These are phyloP conservation scores for Talaromyces sp. DNA, from an alignment of 2,329 filamentous ascomycete species.

Conservation along the genomic window DNA sequence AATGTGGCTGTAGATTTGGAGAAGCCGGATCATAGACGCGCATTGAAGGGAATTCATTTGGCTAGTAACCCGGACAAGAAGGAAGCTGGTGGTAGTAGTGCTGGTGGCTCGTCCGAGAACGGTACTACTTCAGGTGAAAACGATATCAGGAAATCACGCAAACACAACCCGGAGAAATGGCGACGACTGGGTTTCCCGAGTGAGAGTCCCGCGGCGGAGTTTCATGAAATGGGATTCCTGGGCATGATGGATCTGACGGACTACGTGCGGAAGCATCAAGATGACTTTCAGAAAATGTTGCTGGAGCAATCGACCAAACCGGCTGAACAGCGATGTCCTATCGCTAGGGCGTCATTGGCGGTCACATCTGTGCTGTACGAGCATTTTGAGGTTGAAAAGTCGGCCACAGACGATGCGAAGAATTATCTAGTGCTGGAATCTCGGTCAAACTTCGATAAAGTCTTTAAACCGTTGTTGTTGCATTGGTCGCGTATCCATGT, in stretches of 20 bases:
- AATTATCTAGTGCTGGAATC: conserved; percentile 72
- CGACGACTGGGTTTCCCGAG: conserved; percentile 84
- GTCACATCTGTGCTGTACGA: conserved; percentile 88
- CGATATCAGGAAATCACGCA: conserved; percentile 58
- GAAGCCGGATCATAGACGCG: conserved; percentile 79
- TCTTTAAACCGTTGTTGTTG: conserved; percentile 81
- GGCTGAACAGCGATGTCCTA: conserved; percentile 71
- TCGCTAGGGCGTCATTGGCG: conserved; percentile 80
- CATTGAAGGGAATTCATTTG: conserved; percentile 79
- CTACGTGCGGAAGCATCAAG: conserved; percentile 87
- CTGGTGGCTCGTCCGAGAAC: conserved; percentile 3
- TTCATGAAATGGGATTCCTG: conserved; percentile 79
- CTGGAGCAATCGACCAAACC: conserved; percentile 80
- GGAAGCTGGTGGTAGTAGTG: conserved; percentile 19
- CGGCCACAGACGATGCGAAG: conserved; percentile 73
- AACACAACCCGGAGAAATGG: conserved; percentile 90
- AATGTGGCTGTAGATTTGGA: conserved; percentile 82
- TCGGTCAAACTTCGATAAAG: conserved; percentile 73
- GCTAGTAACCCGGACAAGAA: conserved; percentile 60
- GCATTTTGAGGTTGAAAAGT: conserved; percentile 89
- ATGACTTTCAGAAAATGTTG: conserved; percentile 86
- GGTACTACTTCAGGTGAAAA: conserved; percentile 33
- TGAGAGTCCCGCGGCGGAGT: conserved; percentile 82
- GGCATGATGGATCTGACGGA: conserved; percentile 98
- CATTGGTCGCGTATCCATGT: conserved; percentile 93